These are phyloP conservation scores for Acer saccharum DNA, from an alignment of 345 rosid species.

Conservation along the genomic window DNA sequence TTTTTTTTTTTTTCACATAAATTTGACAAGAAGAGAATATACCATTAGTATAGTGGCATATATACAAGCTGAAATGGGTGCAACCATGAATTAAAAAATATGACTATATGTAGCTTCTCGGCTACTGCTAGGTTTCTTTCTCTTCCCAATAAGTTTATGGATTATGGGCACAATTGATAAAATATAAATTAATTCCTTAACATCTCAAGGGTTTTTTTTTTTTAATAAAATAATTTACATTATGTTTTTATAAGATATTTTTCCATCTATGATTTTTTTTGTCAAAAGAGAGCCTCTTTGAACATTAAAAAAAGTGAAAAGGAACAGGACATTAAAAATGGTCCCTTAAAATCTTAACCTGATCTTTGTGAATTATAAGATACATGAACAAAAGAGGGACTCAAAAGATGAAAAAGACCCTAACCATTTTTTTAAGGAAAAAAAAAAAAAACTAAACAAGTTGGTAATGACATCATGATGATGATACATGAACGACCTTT, in stretches of 20 bases:
- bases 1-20: too few relatives aligned
- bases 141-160: too few relatives aligned
- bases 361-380: not conserved
- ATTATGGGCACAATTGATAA: too few relatives aligned
- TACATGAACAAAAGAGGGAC: not conserved
- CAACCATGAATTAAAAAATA: not conserved
- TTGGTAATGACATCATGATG: constrained; percentile 5
- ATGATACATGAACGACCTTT: not conserved
- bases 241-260: too few relatives aligned
- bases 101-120: too few relatives aligned
- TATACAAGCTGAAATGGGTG: not conserved
- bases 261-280: too few relatives aligned
- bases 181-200: too few relatives aligned
- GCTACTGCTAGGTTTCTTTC: too few relatives aligned
- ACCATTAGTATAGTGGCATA: not conserved
- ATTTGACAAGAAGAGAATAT: not conserved
- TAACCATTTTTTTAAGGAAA: not conserved
- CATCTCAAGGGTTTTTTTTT: too few relatives aligned
- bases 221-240: too few relatives aligned
- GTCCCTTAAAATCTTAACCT: constrained; percentile 9
- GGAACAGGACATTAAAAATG: not conserved
- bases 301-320: not conserved
- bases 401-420: not conserved
- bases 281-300: not conserved
- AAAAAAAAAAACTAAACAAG: not conserved